Base-by-base conservation (phyloP, 2,329 filamentous ascomycete species). In the Neospermospora avenae region DNA sequence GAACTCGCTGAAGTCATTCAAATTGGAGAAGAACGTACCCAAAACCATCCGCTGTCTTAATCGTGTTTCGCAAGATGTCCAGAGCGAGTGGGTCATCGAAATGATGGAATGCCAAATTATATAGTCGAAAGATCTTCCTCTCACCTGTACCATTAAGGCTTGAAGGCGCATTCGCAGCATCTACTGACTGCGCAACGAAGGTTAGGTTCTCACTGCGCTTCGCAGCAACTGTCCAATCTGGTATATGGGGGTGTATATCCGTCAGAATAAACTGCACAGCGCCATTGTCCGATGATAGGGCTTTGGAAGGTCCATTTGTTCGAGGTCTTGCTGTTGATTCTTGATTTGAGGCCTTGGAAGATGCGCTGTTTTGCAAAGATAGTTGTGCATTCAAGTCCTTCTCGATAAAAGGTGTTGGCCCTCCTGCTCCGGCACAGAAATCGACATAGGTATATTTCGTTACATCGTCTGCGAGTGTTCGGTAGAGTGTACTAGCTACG, bases 71-170 rank as follows among this genome's bases (percentile, higher is more conserved):
- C 34, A 93, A 71, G 31, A 91, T 87, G 8, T 78, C 77, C 25
- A 72, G 75, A 0, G 86, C 89, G 18, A 85, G 73, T 3, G 75
- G 74, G 68, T 91, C 86, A 63, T 85, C 81, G 66, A 92, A 92
- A 74, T 92, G 89, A 73, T 92, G 89, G 69, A 93, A 93, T 1
- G 87, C 83, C 2, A 91, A 77, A 70, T 87, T 89, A 73, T 89
- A 92, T 53, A 91, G 75, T 4, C 89, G 79, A 70, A 91, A 88
- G 22, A 89, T 76, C 46, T 77, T 81, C 69, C 79, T 81, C 3
- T 75, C 76, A 11, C 73, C 70, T 5, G 65, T 69, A 18, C 66
- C 67, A 49, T 82, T 74, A 34, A 86, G 72, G 42, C 78, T 73
- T 34, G 73, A 68, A n/a, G 86, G 83, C 1, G 83, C 84, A 54